Percentiles rank a stretch among this genome's conserved stretches.
Evolutionary conservation across 2,329 filamentous ascomycete genomes (phyloP).

Genomic region (Didymella arachidicola): DNA sequence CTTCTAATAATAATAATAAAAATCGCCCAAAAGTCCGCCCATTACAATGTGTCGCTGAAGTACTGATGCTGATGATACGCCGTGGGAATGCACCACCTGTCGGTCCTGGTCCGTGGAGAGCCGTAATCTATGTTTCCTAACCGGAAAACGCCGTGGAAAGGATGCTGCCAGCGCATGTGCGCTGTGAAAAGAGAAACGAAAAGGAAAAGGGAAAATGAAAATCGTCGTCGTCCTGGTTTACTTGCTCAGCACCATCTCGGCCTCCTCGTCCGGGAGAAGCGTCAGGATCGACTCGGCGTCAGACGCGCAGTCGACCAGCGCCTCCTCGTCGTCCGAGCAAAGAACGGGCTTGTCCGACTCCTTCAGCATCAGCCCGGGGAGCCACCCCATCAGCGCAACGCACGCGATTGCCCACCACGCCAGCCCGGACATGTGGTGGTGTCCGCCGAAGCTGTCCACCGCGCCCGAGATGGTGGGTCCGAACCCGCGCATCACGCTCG

Average conservation of each 20-base stretch:
- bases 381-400: conserved; percentile 73
- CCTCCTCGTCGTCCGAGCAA: conserved; percentile 44
- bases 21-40: conserved; percentile 10
- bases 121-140: conserved; percentile 12
- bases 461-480: conserved; percentile 88
- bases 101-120: conserved; percentile 19
- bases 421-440: conserved; percentile 82
- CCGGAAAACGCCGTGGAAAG: conserved; percentile 16
- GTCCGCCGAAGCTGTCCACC: conserved; percentile 81
- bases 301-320: conserved; percentile 39
- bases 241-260: conserved; percentile 43
- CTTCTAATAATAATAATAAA: conserved; percentile 27
- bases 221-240: conserved; percentile 20
- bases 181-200: neutral
- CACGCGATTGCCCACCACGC: conserved; percentile 92
- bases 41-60: conserved; percentile 11
- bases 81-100: conserved; percentile 19
- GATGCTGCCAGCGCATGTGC: neutral
- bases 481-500: conserved; percentile 85
- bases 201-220: neutral
- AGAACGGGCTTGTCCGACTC: conserved; percentile 61
- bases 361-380: conserved; percentile 65
- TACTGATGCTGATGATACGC: conserved; percentile 4
- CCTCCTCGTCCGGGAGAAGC: conserved; percentile 41
- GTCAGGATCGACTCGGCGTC: conserved; percentile 46